A percentile compares a stretch with the other conserved stretches of the same genome.
phyloP scores from a whole-genome alignment of 73 alveolate genomes.

The Breviolum minutum region DNA sequence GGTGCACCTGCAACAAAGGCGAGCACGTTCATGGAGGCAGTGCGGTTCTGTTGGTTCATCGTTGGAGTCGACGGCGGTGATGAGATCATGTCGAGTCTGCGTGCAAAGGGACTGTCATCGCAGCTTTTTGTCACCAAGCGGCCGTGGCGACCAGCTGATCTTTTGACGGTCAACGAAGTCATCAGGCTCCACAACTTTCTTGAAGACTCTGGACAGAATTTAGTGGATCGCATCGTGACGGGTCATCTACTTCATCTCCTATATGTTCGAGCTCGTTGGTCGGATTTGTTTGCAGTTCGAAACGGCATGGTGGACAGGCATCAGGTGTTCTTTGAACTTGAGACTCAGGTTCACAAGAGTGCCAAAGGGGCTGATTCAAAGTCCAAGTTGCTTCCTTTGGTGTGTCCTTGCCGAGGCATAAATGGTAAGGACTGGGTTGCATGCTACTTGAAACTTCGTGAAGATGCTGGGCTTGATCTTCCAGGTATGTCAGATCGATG shows the following conservation, averaged over 20 bases:
- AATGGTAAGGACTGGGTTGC: not conserved
- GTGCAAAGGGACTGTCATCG: not conserved
- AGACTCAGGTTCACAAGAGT: not conserved
- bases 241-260: not conserved
- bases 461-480: not conserved
- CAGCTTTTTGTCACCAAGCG: not conserved
- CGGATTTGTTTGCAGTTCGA: not conserved
- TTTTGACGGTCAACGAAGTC: not conserved
- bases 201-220: not conserved
- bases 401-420: not conserved
- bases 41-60: not conserved
- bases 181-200: not conserved
- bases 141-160: not conserved
- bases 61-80: not conserved
- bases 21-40: not conserved
- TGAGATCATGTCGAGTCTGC: too few relatives aligned
- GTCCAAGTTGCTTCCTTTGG: not conserved
- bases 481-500: not conserved
- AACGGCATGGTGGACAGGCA: not conserved
- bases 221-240: not conserved
- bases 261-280: not conserved
- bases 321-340: not conserved
- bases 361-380: not conserved
- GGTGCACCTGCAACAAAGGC: not conserved
- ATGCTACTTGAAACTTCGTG: not conserved